Evolutionary conservation across 106 monocot genomes (phyloP), one percentile per base, ranked within the genome.

Genomic region (Narthecium ossifragum): DNA sequence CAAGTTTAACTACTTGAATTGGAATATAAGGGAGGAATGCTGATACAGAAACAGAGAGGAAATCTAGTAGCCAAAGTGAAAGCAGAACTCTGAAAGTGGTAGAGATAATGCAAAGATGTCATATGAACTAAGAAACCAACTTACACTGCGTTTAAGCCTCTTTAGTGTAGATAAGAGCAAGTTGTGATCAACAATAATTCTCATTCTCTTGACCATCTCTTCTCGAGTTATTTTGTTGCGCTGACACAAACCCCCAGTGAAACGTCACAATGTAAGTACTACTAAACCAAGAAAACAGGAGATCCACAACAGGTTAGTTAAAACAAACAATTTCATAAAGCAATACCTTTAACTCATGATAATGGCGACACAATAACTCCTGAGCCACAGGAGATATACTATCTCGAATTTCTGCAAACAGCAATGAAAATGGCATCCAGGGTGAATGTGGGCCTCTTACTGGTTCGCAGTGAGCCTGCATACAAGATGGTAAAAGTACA

Each of bases 341-440:
- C 15, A 31, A 26, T 55, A 82, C 82, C 82, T 69, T 64, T 21
- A 77, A 43, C 29, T 82, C 77, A 22, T 66, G 26, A 51, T 70
- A 53, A 62, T 82, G 82, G 13, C 52, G 59, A 21, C 34, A 53
- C 18, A 82, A 55, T 23, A 77, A 39, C 13, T 82, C 82, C 69
- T 55, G 77, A 4, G 73, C 69, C 4, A 70, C 15, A 24, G 73
- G 56, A 31, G 69, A 59, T 33, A 82, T 56, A 17, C 29, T 31
- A 24, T 65, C 51, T 46, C 64, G 41, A 45, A 82, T 69, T 31
- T 27, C 58, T 34, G 20, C 36, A 67, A 75, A 67, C 20, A 80
- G 46, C 30, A 31, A 26, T 39, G 57, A 46, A 43, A 75, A 71
- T 20, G 75, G 30, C 29, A 71, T 53, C 74, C 71, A 75, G 51